A percentile compares a stretch with the other conserved stretches of the same genome.
Evolutionary conservation across 2,329 filamentous ascomycete genomes (phyloP).

Genomic region (Calonectria crousiana): DNA sequence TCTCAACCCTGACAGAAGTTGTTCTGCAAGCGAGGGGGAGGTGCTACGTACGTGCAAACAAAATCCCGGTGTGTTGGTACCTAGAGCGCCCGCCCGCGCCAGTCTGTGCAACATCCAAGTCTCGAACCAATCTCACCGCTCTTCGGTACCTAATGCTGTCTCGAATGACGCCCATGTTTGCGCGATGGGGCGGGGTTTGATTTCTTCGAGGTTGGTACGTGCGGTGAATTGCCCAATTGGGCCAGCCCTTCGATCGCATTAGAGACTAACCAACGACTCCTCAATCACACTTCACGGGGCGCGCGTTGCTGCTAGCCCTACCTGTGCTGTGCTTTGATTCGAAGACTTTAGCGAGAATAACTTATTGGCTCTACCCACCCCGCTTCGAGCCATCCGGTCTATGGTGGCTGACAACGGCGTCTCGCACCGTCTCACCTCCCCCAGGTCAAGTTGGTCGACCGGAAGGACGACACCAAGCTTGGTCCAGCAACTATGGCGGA

Average conservation of each 20-base stretch:
- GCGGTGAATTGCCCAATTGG: not conserved
- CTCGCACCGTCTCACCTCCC: conserved; percentile 16
- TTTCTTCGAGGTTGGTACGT: conserved; percentile 5
- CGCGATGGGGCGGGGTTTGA: not conserved
- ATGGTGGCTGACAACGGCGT: conserved; percentile 28
- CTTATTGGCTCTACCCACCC: not conserved
- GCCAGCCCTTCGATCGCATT: conserved; percentile 3
- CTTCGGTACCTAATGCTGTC: conserved; percentile 16
- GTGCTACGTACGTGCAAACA: conserved; percentile 18
- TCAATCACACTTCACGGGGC: not conserved
- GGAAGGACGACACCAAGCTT: not conserved
- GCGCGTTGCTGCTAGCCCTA: not conserved
- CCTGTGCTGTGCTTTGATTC: not conserved
- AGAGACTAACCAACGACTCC: not conserved
- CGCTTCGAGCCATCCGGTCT: conserved; percentile 15
- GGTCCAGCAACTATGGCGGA: conserved; percentile 5
- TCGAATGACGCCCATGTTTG: not conserved
- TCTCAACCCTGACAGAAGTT: not conserved
- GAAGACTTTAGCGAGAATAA: not conserved
- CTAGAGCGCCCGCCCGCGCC: conserved; percentile 7
- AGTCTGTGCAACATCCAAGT: conserved; percentile 20
- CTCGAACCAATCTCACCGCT: conserved; percentile 23
- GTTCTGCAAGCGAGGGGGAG: not conserved
- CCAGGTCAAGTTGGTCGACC: conserved; percentile 21
- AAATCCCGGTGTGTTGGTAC: conserved; percentile 37